Evolutionary conservation across 345 rosid species (phyloP).

Genomic region (Linum usitatissimum): DNA sequence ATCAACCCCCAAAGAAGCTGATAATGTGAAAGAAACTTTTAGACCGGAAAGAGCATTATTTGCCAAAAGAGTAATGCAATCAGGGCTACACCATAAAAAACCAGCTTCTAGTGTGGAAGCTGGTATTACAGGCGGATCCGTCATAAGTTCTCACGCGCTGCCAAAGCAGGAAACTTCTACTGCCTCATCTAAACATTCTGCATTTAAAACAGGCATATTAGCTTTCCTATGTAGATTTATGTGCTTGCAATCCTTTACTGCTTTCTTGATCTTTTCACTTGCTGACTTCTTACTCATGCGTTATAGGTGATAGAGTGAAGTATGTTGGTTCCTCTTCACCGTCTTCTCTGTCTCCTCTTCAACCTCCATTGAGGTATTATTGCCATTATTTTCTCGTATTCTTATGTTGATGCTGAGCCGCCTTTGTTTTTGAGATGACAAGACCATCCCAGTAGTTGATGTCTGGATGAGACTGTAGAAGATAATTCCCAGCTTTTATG

Average conservation of each 20-base stretch:
- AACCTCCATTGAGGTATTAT: slow-evolving; percentile 39
- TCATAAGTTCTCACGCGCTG: slow-evolving; percentile 54
- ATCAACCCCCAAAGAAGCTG: slow-evolving; percentile 53
- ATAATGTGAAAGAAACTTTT: slow-evolving; percentile 53
- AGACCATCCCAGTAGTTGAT: neutral
- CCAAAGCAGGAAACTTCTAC: slow-evolving; percentile 89
- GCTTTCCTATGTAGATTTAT: neutral
- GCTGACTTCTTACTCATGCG: slow-evolving; percentile 12
- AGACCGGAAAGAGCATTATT: slow-evolving; percentile 59
- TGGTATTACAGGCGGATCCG: slow-evolving; percentile 79
- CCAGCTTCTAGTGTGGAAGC: slow-evolving; percentile 95
- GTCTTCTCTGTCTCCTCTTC: slow-evolving; percentile 43
- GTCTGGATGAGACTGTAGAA: neutral
- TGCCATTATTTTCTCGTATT: slow-evolving; percentile 1
- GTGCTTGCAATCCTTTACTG: neutral
- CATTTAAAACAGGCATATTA: slow-evolving; percentile 64
- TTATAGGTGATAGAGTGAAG: slow-evolving; percentile 88
- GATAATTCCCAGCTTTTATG: no score
- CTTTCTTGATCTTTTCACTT: slow-evolving; percentile 4
- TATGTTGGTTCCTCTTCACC: slow-evolving; percentile 38
- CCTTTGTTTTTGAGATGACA: slow-evolving; percentile 1
- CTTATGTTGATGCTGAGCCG: neutral
- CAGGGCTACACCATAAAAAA: slow-evolving; percentile 55
- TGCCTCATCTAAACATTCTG: slow-evolving; percentile 76
- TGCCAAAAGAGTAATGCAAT: slow-evolving; percentile 55